Percentiles rank a stretch among this genome's conserved stretches.
These are phyloP conservation scores for Pseudogymnoascus sp. DNA, from an alignment of 2,329 filamentous ascomycete species.

Conservation along the genomic window DNA sequence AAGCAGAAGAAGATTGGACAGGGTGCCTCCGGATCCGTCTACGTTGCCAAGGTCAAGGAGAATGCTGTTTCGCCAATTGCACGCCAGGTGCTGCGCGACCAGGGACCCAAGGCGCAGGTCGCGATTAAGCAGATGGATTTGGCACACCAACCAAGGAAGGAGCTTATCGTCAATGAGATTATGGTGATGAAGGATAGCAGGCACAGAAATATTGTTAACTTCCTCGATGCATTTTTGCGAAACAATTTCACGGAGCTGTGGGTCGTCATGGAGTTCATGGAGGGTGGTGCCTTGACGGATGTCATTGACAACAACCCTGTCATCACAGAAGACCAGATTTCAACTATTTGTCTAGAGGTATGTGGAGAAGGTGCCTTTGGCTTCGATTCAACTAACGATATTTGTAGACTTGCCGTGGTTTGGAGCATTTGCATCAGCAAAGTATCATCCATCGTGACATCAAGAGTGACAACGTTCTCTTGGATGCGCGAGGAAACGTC, in stretches of 20 bases:
- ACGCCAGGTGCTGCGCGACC: conserved; percentile 65
- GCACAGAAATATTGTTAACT: conserved; percentile 98
- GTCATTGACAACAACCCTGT: conserved; percentile 96
- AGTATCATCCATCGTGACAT: conserved; percentile 99
- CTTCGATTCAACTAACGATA: conserved; percentile 12
- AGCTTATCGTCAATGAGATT: conserved; percentile 98
- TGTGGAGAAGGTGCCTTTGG: conserved; percentile 25
- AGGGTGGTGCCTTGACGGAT: conserved; percentile 92
- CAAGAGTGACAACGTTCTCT: conserved; percentile 96
- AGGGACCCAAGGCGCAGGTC: conserved; percentile 78
- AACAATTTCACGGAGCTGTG: conserved; percentile 94
- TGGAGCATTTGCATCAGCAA: conserved; percentile 89
- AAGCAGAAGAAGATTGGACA: conserved; percentile 99
- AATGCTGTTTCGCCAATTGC: conserved; percentile 74
- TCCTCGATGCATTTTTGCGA: conserved; percentile 90
- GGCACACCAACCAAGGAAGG: conserved; percentile 91
- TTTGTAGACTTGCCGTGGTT: conserved; percentile 78
- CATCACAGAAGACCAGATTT: conserved; percentile 94
- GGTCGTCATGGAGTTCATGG: conserved; percentile 99
- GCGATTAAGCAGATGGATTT: conserved; percentile 99
- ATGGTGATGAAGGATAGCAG: conserved; percentile 99
- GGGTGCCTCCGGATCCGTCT: conserved; percentile 94
- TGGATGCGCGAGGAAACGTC: conserved; percentile 89
- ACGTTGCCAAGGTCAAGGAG: conserved; percentile 92
- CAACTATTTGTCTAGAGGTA: conserved; percentile 94